Conservation (phyloP, 257 asterid genomes). For the Petunia secreta region DNA sequence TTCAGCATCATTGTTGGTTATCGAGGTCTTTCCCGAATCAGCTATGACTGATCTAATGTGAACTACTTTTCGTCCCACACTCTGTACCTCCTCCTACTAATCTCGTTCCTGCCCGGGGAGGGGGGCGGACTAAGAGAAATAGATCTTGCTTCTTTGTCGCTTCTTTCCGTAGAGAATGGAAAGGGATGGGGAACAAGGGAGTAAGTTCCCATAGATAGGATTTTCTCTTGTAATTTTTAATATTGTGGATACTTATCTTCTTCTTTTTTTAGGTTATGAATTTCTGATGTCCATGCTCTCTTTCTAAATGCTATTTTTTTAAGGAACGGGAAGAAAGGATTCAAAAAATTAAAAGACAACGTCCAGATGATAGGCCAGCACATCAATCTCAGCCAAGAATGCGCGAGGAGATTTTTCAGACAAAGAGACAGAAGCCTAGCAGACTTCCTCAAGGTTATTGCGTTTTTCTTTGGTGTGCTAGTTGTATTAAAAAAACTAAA, state of each 20-base stretch:
- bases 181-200: conserved; percentile 8
- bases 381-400: conserved; percentile 56
- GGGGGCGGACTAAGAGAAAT: conserved; percentile 14
- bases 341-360: conserved; percentile 62
- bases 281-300: not conserved
- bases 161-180: not conserved
- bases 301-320: conserved; percentile 32
- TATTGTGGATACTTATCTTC: conserved; percentile 10
- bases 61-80: not conserved
- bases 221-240: conserved; percentile 9
- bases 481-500: not conserved
- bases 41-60: conserved; percentile 10
- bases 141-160: not conserved
- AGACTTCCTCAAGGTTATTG: conserved; percentile 87
- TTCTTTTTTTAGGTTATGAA: not conserved
- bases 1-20: not conserved
- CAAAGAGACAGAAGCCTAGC: conserved; percentile 64
- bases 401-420: conserved; percentile 59
- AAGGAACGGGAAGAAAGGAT: conserved; percentile 96
- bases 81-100: not conserved
- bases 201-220: conserved; percentile 11
- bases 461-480: conserved; percentile 15
- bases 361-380: conserved; percentile 68
- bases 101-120: not conserved
- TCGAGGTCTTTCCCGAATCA: not conserved